Evolutionary conservation across 1,284 basidiomycete species (phyloP), one percentile per base, ranked within the genome.

Genomic region (Amylostereum areolatum): DNA sequence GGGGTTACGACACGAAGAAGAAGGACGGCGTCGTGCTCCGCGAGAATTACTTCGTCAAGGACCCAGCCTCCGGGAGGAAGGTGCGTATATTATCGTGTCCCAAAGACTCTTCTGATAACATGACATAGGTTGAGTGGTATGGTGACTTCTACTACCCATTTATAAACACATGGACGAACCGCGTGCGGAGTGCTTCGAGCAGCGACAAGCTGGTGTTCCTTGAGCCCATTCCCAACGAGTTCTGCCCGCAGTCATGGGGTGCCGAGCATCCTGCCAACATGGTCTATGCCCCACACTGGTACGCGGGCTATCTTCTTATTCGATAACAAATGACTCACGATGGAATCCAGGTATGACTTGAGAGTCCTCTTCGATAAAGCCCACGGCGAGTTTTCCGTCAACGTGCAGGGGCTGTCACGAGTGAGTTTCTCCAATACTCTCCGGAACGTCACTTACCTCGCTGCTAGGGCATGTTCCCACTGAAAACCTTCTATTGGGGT

Each of bases 151-250:
- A 92, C 67, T 93, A 78, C 62, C 92, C 92, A 0, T 88, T 95
- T 59, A 65, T 91, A 49, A 71, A 74, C 52, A 71, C 71, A 44
- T 97, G 93, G 89, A 78, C 83, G 18, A 69, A 75, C 31, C 66
- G 81, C n/a, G 76, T 96, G n/a, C 69, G 78, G 32, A 62, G 59
- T 29, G 66, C 70, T 12, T 69, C 72, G 8, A 64, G 72, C 3
- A 66, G 66, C 7, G 74, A 81, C n/a, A 89, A 89, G 66, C 69
- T 92, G 55, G 68, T 88, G 0, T 87, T 93, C 55, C 72, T 87
- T 2, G 93, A 94, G 59, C 78, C 87, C 10, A 85, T 97, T 52
- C 94, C 94, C 5, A 97, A 97, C 59, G 93, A 97, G 87, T 89
- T 85, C 57, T 92, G 89, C 60, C 89, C 92, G 0, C 52, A 71